phyloP scores from a whole-genome alignment of 2,329 filamentous ascomycete genomes.

The Sporothrix luriei region DNA sequence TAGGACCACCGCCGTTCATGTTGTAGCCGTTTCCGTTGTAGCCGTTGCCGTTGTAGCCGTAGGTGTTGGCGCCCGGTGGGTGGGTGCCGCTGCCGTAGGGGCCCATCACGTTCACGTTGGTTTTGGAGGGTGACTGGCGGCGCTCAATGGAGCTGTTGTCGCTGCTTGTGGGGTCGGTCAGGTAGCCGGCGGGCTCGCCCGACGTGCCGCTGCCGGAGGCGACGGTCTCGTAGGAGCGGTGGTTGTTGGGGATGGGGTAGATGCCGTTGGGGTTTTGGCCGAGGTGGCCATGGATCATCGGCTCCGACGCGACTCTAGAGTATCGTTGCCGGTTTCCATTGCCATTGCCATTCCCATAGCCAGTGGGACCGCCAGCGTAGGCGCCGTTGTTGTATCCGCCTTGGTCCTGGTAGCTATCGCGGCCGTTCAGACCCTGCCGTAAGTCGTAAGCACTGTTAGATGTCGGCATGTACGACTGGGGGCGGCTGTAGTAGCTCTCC shows the following conservation, averaged over 20 bases:
- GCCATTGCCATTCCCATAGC: slow-evolving; percentile 37
- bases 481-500: slow-evolving; percentile 57
- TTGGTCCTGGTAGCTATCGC: slow-evolving; percentile 47
- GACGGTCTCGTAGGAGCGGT: slow-evolving; percentile 84
- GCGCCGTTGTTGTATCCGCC: slow-evolving; percentile 41
- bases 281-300: slow-evolving; percentile 47
- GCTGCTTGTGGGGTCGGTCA: slow-evolving; percentile 82
- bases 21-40: slow-evolving; percentile 5
- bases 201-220: slow-evolving; percentile 75
- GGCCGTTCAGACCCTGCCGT: slow-evolving; percentile 43
- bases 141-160: slow-evolving; percentile 91
- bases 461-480: slow-evolving; percentile 42
- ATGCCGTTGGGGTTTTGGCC: slow-evolving; percentile 48
- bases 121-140: slow-evolving; percentile 31
- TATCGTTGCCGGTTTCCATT: slow-evolving; percentile 41
- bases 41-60: slow-evolving; percentile 18
- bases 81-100: slow-evolving; percentile 47
- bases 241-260: slow-evolving; percentile 63
- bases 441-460: slow-evolving; percentile 47
- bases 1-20: slow-evolving; percentile 22
- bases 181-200: slow-evolving; percentile 74
- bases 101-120: slow-evolving; percentile 40
- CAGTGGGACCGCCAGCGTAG: slow-evolving; percentile 40
- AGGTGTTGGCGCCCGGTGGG: background rate
- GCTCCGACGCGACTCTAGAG: slow-evolving; percentile 53